phyloP scores from a whole-genome alignment of 2,329 filamentous ascomycete genomes.

The Kalmusia sp. region DNA sequence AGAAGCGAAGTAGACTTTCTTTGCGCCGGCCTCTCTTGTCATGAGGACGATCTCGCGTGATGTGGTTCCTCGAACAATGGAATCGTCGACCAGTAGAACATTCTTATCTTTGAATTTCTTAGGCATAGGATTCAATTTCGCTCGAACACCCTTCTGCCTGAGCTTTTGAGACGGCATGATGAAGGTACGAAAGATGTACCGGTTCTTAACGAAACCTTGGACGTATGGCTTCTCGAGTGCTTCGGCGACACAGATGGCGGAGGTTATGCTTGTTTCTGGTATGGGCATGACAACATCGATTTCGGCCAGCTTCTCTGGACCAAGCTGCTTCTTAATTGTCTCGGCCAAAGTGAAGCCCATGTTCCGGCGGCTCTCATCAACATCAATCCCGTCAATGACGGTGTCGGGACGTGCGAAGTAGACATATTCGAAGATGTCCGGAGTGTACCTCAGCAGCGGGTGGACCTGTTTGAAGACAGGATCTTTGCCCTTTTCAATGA shows the following conservation, averaged over 20 bases:
- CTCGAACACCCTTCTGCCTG: slow-evolving; percentile 83
- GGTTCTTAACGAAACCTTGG: slow-evolving; percentile 87
- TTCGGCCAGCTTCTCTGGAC: slow-evolving; percentile 71
- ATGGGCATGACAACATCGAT: slow-evolving; percentile 89
- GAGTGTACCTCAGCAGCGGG: slow-evolving; percentile 72
- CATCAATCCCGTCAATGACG: slow-evolving; percentile 85
- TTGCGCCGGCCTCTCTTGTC: slow-evolving; percentile 83
- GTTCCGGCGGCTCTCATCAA: slow-evolving; percentile 81
- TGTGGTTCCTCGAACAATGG: slow-evolving; percentile 86
- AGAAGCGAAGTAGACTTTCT: slow-evolving; percentile 81
- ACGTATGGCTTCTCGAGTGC: slow-evolving; percentile 77
- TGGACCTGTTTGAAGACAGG: slow-evolving; percentile 81
- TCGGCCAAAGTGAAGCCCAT: slow-evolving; percentile 86
- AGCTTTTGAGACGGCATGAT: slow-evolving; percentile 84
- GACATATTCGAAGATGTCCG: slow-evolving; percentile 87
- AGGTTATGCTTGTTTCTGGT: slow-evolving; percentile 82
- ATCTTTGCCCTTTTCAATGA: slow-evolving; percentile 77
- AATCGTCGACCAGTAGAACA: slow-evolving; percentile 87
- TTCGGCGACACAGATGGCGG: slow-evolving; percentile 78
- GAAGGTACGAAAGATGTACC: slow-evolving; percentile 87
- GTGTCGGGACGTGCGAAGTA: slow-evolving; percentile 87
- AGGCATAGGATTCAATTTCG: slow-evolving; percentile 87
- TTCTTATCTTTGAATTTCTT: slow-evolving; percentile 83
- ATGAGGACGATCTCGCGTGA: slow-evolving; percentile 80
- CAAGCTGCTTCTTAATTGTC: slow-evolving; percentile 71